These are phyloP conservation scores for Thalassiosira pacifica DNA, from an alignment of 352 stramenopile genomes.

Conservation along the genomic window DNA sequence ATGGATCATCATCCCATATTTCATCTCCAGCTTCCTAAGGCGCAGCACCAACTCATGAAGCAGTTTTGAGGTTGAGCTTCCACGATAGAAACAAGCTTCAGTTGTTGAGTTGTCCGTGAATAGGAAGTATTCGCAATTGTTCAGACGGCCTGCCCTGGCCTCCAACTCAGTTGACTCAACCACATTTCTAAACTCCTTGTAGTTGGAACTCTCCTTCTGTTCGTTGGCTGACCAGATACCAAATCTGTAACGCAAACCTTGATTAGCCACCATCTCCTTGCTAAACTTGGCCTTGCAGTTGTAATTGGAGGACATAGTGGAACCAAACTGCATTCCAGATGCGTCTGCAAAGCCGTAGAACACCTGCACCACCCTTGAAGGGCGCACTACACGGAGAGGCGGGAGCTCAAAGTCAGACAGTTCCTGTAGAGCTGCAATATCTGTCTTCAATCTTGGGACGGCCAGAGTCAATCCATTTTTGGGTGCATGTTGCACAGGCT, in stretches of 20 bases:
- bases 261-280: neutral
- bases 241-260: slow-evolving; percentile 6
- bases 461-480: slow-evolving; percentile 16
- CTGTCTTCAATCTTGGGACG: slow-evolving; percentile 40
- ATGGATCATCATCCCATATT: slow-evolving; percentile 15
- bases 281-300: slow-evolving; percentile 19
- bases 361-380: slow-evolving; percentile 9
- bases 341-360: slow-evolving; percentile 63
- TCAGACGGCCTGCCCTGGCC: slow-evolving; percentile 8
- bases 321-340: slow-evolving; percentile 17
- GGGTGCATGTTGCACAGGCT: too few species aligned
- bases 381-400: slow-evolving; percentile 27
- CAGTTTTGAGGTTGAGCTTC: slow-evolving; percentile 49
- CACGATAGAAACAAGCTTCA: slow-evolving; percentile 61
- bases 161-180: slow-evolving; percentile 46
- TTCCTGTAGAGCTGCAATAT: slow-evolving; percentile 58
- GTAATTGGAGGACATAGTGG: slow-evolving; percentile 10
- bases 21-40: slow-evolving; percentile 49
- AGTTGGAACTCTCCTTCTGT: slow-evolving; percentile 58
- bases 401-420: slow-evolving; percentile 23
- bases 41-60: slow-evolving; percentile 59
- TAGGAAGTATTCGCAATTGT: slow-evolving; percentile 60
- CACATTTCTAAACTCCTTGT: slow-evolving; percentile 57
- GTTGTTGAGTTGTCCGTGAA: slow-evolving; percentile 78
- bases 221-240: slow-evolving; percentile 35